Base-by-base conservation (phyloP, 2,329 filamentous ascomycete genomes). In the Alternaria infectoria region DNA sequence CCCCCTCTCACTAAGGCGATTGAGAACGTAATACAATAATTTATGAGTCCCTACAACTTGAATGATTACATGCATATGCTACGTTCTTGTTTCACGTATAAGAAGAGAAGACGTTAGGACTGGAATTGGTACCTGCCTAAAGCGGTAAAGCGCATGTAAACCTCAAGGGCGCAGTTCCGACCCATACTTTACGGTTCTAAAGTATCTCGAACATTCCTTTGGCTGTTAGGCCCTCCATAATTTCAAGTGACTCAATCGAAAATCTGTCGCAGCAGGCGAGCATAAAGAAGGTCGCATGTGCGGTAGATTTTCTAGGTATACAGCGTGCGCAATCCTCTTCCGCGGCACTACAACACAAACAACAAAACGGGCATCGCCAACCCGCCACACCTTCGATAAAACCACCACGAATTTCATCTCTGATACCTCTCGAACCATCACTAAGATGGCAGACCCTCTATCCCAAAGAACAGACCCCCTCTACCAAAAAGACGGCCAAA, bases 401-500 rank as follows among this genome's bases (percentile, higher is more conserved):
- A 32, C 6, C 28, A 8, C 9, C 2, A 54, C 3, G 9, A 5
- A 19, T 19, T 12, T 7, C 7, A 40, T 5, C 8, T 36, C 4
- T 2, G 5, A 52, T 52, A 52, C 8, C 5, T 15, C 9, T 6
- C 32, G 9, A 40, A 3, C 13, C 3, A 8, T 52, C 23, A 54
- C 1, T 36, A 44, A 0, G 3, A 54, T 54, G 52, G 21, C n/a
- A 28, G 36, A 44, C n/a, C 21, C 52, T 21, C 36, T 54, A 7
- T 54, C 52, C 3, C 30, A 26, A 40, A 28, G 52, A 40, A 79
- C 77, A 25, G 68, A 74, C 6, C 62, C 76, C 13, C 59, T 79
- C n/a, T 81, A 81, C 65, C 81, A 82, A 63, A 78, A 80, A 64
- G 72, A 83, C 46, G 76, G 78, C 21, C 71, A 75, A 28, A 79